These are phyloP conservation scores for Fonsecaea multimorphosa DNA, from an alignment of 2,329 filamentous ascomycete species.

Conservation along the genomic window DNA sequence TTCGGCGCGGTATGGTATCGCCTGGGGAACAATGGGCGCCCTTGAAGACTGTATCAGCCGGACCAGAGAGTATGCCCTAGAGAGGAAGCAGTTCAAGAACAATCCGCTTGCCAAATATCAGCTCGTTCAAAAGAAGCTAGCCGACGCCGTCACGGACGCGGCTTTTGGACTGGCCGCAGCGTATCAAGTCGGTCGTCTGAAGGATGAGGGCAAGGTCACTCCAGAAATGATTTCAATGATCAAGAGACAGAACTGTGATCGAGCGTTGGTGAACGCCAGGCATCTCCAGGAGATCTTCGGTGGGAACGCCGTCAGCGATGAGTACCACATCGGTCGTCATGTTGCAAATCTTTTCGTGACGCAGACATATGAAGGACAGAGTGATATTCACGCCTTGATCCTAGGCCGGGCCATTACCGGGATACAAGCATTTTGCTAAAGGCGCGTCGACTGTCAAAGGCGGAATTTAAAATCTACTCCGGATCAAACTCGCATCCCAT, in stretches of 20 bases:
- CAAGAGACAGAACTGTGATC: slow-evolving; percentile 96
- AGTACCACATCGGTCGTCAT: slow-evolving; percentile 93
- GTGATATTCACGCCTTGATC: slow-evolving; percentile 87
- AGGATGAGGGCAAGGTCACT: slow-evolving; percentile 84
- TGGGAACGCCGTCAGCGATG: slow-evolving; percentile 96
- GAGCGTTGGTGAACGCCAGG: slow-evolving; percentile 79
- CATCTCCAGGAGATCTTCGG: slow-evolving; percentile 93
- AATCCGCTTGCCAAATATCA: slow-evolving; percentile 97
- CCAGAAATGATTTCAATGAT: slow-evolving; percentile 98
- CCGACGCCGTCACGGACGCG: slow-evolving; percentile 88
- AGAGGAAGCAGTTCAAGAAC: slow-evolving; percentile 93
- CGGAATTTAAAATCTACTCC: too few relatives aligned
- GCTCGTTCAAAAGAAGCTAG: slow-evolving; percentile 95
- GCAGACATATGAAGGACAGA: slow-evolving; percentile 97
- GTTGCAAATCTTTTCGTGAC: slow-evolving; percentile 96
- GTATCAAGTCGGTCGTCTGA: slow-evolving; percentile 87
- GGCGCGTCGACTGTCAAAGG: background rate
- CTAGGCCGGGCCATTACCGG: slow-evolving; percentile 73
- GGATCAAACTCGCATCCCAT: too few relatives aligned
- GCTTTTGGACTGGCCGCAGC: slow-evolving; percentile 90
- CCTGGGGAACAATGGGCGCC: slow-evolving; percentile 90
- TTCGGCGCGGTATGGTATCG: slow-evolving; percentile 89
- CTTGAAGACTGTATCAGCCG: slow-evolving; percentile 88
- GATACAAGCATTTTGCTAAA: slow-evolving; percentile 76
- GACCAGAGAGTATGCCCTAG: slow-evolving; percentile 83